phyloP scores from a whole-genome alignment of 257 asterid species.

The Ilex aquifolium region DNA sequence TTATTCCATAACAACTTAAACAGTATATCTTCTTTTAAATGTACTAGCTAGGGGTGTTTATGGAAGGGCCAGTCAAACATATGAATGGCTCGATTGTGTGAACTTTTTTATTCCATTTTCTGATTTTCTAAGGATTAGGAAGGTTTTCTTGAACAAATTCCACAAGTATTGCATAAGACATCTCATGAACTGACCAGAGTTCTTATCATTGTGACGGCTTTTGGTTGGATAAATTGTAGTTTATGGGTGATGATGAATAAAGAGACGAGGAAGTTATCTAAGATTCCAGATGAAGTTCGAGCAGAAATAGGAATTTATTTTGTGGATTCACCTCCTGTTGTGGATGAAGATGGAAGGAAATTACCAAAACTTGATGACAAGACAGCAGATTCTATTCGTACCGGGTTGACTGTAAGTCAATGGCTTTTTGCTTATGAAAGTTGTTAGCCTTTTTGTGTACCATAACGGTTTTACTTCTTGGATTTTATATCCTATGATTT shows the following conservation, averaged over 20 bases:
- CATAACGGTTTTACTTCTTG: background rate
- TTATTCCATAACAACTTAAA: background rate
- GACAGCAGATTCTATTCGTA: conserved; percentile 52
- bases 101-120: too few species aligned
- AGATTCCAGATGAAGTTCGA: conserved; percentile 92
- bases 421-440: conserved; percentile 3
- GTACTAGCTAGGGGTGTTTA: background rate
- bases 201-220: background rate
- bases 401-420: conserved; percentile 83
- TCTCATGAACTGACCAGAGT: too few species aligned
- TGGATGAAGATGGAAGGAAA: conserved; percentile 74
- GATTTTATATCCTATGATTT: background rate
- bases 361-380: conserved; percentile 78
- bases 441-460: background rate
- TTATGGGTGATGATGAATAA: conserved; percentile 97
- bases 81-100: too few species aligned
- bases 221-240: conserved; percentile 33
- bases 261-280: conserved; percentile 83
- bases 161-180: too few species aligned
- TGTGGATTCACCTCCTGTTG: conserved; percentile 81
- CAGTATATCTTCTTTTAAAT: background rate
- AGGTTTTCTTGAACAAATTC: too few species aligned
- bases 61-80: background rate
- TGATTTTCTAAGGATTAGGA: too few species aligned
- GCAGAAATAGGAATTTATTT: conserved; percentile 70